Evolutionary conservation across 495 filamentous ascomycete genomes (phyloP).

Genomic region (Mytilinidion resinicola): DNA sequence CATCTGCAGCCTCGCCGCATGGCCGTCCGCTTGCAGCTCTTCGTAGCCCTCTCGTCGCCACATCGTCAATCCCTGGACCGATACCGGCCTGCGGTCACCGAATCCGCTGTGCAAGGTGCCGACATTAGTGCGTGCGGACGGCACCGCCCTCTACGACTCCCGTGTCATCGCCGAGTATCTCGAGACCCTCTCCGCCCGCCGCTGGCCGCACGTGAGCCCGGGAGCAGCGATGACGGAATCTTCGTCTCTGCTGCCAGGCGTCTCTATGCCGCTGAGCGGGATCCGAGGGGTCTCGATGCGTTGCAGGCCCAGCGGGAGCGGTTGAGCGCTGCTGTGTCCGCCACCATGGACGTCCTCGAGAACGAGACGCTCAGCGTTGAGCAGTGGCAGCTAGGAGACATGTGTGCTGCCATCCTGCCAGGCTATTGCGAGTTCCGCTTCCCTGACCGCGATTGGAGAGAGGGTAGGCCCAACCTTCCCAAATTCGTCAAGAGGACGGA

Average conservation of each 20-base stretch:
- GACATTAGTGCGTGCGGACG: neutral
- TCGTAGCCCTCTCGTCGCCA: neutral
- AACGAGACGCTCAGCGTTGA: neutral
- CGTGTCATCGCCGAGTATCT: conserved; percentile 3
- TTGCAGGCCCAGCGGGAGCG: neutral
- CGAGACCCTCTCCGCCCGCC: neutral
- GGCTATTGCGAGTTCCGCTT: neutral
- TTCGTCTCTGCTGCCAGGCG: neutral
- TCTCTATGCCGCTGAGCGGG: neutral
- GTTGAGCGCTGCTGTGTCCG: neutral
- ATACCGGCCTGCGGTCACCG: neutral
- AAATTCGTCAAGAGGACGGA: neutral
- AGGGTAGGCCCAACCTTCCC: neutral
- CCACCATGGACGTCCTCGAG: neutral
- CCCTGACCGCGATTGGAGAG: neutral
- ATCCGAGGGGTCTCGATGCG: neutral
- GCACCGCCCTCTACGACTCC: conserved; percentile 1
- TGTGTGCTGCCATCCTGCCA: neutral
- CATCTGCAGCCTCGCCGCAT: neutral
- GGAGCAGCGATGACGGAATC: neutral
- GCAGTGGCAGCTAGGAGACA: neutral
- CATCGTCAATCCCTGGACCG: neutral
- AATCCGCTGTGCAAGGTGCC: neutral
- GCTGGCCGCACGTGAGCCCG: no score
- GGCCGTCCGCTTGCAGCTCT: neutral